Conservation (phyloP, 805 yeast genomes). For the Lachancea quebecensis region DNA sequence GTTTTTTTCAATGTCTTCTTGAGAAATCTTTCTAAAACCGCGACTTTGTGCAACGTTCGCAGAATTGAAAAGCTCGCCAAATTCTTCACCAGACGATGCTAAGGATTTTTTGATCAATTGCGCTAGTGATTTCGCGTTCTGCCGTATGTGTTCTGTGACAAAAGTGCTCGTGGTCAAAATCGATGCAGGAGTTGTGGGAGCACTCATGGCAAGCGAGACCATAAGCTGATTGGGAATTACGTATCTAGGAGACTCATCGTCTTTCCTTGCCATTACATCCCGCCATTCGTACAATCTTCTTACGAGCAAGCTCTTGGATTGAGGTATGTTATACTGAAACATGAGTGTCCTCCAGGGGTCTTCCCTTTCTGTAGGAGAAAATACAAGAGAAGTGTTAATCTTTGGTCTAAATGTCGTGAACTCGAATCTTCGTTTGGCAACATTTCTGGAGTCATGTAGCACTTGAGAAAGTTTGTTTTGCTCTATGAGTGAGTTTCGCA, state of each 20-base stretch:
- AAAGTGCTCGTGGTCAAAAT: constrained; percentile 42
- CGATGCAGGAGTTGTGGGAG: constrained; percentile 54
- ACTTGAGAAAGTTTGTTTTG: constrained; percentile 51
- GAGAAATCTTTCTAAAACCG: background rate
- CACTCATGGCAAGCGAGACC: constrained; percentile 48
- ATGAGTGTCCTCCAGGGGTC: constrained; percentile 66
- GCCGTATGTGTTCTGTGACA: constrained; percentile 50
- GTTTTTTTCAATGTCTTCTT: background rate
- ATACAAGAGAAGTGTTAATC: constrained; percentile 30
- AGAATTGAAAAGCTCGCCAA: background rate
- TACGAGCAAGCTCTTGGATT: constrained; percentile 46
- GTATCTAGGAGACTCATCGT: constrained; percentile 79
- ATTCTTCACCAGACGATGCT: background rate
- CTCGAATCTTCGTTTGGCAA: constrained; percentile 77
- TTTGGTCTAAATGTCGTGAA: constrained; percentile 57
- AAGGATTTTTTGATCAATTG: constrained; percentile 42
- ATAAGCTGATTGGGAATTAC: constrained; percentile 78
- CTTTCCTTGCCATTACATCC: constrained; percentile 61
- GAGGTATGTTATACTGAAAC: constrained; percentile 57
- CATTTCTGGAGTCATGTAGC: constrained; percentile 65
- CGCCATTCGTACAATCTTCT: constrained; percentile 74
- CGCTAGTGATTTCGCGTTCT: constrained; percentile 51
- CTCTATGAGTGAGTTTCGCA: constrained; percentile 56
- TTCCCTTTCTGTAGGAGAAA: constrained; percentile 44
- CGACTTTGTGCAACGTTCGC: background rate